Percentiles rank a stretch among this genome's conserved stretches.
These are phyloP conservation scores for Aureobasidium sp. DNA, from an alignment of 2,329 filamentous ascomycete species.

Conservation along the genomic window DNA sequence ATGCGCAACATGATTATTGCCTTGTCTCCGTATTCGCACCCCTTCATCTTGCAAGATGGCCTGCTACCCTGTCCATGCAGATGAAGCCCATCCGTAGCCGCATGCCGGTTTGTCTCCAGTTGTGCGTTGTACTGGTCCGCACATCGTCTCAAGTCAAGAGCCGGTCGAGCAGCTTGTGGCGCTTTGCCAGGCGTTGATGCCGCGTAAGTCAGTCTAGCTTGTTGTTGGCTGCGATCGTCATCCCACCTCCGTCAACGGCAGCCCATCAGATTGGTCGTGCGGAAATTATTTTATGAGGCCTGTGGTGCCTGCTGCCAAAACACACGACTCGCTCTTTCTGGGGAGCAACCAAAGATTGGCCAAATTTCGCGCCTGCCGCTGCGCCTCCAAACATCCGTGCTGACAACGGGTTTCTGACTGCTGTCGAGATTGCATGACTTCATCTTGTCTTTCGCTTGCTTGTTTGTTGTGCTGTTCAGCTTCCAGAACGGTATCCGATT, in stretches of 20 bases:
- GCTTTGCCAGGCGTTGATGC: conserved; percentile 7
- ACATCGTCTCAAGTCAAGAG: conserved; percentile 11
- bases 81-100: neutral
- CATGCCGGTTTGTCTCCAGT: conserved; percentile 1
- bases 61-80: neutral
- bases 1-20: conserved; percentile 7
- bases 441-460: neutral
- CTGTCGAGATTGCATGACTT: conserved; percentile 14
- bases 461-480: neutral
- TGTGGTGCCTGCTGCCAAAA: neutral
- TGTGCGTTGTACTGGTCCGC: conserved; percentile 13
- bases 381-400: conserved; percentile 5
- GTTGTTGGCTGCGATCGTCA: conserved; percentile 6
- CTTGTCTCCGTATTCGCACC: neutral
- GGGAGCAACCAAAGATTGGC: conserved; percentile 14
- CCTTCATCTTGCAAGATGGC: conserved; percentile 7
- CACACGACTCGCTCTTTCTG: conserved; percentile 1
- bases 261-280: conserved; percentile 1
- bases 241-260: conserved; percentile 10
- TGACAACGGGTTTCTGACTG: neutral
- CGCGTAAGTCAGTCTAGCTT: conserved; percentile 2
- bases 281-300: neutral
- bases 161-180: conserved; percentile 6
- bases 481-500: conserved; percentile 2
- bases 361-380: conserved; percentile 14